A percentile compares a stretch with the other conserved stretches of the same genome.
These are phyloP conservation scores for Pyricularia pennisetigena DNA, from an alignment of 2,329 filamentous ascomycete genomes.

Conservation along the genomic window DNA sequence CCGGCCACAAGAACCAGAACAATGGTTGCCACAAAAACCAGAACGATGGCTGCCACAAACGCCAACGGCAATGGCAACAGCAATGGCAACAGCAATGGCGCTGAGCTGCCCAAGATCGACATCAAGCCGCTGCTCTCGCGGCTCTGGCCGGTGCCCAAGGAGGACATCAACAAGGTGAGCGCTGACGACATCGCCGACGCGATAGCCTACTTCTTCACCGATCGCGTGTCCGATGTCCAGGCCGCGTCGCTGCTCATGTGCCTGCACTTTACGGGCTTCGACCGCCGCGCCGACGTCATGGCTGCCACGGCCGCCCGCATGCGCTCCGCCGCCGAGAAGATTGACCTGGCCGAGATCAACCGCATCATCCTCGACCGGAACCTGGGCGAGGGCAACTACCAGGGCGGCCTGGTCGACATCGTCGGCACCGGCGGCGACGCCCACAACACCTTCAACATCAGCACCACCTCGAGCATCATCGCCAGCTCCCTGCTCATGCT, in stretches of 20 bases:
- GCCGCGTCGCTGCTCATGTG: slow-evolving; percentile 80
- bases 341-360: slow-evolving; percentile 55
- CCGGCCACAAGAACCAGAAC: background rate
- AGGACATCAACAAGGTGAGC: slow-evolving; percentile 38
- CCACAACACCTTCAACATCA: slow-evolving; percentile 98
- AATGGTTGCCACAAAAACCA: background rate
- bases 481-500: slow-evolving; percentile 77
- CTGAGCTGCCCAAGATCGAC: slow-evolving; percentile 25
- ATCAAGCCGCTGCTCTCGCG: slow-evolving; percentile 67
- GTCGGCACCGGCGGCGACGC: slow-evolving; percentile 94
- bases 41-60: background rate
- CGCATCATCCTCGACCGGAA: slow-evolving; percentile 50
- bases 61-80: background rate
- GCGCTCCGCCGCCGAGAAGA: slow-evolving; percentile 65
- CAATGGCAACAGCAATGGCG: no score
- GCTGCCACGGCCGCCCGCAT: slow-evolving; percentile 77
- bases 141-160: slow-evolving; percentile 51
- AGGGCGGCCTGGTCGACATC: slow-evolving; percentile 87
- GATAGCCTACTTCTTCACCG: slow-evolving; percentile 71
- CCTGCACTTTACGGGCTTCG: slow-evolving; percentile 82
- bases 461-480: slow-evolving; percentile 86
- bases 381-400: slow-evolving; percentile 62
- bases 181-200: slow-evolving; percentile 82
- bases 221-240: slow-evolving; percentile 80
- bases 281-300: slow-evolving; percentile 76